A percentile compares a stretch with the other conserved stretches of the same genome.
These are phyloP conservation scores for Mucor saturninus DNA, from an alignment of 371 early-diverging fungal genomes.

Conservation along the genomic window DNA sequence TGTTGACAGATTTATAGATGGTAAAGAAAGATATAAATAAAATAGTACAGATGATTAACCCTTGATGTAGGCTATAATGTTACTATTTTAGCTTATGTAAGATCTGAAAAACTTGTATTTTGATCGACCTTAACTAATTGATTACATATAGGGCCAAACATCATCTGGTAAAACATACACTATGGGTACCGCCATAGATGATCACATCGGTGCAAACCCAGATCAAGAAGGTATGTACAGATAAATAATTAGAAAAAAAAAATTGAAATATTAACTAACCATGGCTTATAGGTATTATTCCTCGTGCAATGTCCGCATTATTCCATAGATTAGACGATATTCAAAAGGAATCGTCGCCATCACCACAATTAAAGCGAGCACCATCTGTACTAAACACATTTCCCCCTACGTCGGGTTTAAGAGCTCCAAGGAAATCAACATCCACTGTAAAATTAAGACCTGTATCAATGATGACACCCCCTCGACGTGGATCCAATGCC, in stretches of 20 bases:
- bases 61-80: constrained; percentile 82
- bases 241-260: neutral
- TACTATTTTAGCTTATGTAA: constrained; percentile 95
- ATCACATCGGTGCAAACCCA: constrained; percentile 50
- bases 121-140: constrained; percentile 1
- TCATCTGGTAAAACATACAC: constrained; percentile 98
- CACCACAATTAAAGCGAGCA: neutral
- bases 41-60: neutral
- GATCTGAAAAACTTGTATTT: constrained; percentile 14
- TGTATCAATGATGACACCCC: constrained; percentile 35
- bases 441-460: constrained; percentile 37
- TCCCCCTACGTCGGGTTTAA: constrained; percentile 23
- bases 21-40: constrained; percentile 42
- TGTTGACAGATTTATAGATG: constrained; percentile 88
- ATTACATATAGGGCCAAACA: constrained; percentile 71
- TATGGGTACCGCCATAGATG: constrained; percentile 90
- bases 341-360: constrained; percentile 15
- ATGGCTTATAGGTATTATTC: constrained; percentile 77
- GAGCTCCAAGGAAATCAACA: constrained; percentile 27
- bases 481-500: constrained; percentile 33
- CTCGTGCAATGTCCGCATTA: constrained; percentile 81
- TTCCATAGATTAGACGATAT: constrained; percentile 61
- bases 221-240: constrained; percentile 50
- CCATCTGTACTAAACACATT: constrained; percentile 16
- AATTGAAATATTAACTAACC: neutral